Evolutionary conservation across 345 rosid species (phyloP).

Genomic region (Eutrema japonicum): DNA sequence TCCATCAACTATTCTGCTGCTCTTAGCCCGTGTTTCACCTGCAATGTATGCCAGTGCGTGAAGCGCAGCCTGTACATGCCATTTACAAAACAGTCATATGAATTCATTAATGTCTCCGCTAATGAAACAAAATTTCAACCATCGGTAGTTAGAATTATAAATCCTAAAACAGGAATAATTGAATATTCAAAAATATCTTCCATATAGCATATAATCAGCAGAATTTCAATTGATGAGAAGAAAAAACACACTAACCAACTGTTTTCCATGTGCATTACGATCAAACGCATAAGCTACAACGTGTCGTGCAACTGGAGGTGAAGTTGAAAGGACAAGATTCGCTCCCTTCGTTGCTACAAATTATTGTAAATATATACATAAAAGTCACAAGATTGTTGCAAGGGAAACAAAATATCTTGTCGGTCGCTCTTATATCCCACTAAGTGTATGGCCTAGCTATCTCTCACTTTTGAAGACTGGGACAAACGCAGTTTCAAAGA

Average conservation of each 20-base stretch:
- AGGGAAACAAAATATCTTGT: conserved; percentile 16
- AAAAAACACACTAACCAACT: conserved; percentile 64
- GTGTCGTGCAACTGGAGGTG: conserved; percentile 74
- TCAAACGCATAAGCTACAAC: conserved; percentile 75
- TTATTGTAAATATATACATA: background rate
- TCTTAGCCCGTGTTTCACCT: conserved; percentile 69
- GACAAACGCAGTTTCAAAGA: conserved; percentile 9
- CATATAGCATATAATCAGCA: background rate
- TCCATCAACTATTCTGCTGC: conserved; percentile 51
- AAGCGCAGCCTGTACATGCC: conserved; percentile 69
- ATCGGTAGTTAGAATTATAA: background rate
- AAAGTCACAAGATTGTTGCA: background rate
- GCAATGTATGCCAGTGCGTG: conserved; percentile 78
- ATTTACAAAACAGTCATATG: conserved; percentile 26
- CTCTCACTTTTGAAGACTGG: conserved; percentile 12
- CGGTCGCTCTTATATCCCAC: background rate
- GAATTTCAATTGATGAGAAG: conserved; percentile 8
- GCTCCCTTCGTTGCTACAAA: conserved; percentile 75
- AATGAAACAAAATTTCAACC: conserved; percentile 23
- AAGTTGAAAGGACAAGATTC: conserved; percentile 55
- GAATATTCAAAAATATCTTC: background rate
- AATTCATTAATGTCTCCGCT: conserved; percentile 7
- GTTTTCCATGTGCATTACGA: conserved; percentile 70
- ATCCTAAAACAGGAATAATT: background rate
- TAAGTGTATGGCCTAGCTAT: conserved; percentile 12